These are phyloP conservation scores for Guyanaporus albipodus DNA, from an alignment of 768 basidiomycete species.

Conservation along the genomic window DNA sequence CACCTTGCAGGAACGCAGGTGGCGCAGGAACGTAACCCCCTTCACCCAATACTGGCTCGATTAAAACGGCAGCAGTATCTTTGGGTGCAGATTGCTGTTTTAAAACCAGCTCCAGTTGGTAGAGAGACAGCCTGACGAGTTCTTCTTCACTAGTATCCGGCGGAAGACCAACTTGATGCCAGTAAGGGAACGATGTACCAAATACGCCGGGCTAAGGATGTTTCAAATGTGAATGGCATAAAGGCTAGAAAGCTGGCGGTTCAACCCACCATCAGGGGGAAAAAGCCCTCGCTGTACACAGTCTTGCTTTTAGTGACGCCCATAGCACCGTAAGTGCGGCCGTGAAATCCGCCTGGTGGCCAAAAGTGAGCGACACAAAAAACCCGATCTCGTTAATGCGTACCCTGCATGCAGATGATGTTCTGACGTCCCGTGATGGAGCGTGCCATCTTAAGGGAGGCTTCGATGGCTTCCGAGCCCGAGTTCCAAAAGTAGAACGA, in stretches of 20 bases:
- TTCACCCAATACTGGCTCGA: conserved; percentile 93
- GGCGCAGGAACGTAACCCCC: conserved; percentile 95
- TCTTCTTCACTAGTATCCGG: conserved; percentile 51
- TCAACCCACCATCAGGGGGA: conserved; percentile 73
- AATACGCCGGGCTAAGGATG: conserved; percentile 71
- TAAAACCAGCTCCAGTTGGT: conserved; percentile 77
- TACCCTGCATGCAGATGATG: conserved; percentile 88
- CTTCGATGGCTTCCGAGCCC: conserved; percentile 91
- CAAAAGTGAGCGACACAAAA: not conserved
- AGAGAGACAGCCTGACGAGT: conserved; percentile 61
- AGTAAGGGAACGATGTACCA: conserved; percentile 83
- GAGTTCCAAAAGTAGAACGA: conserved; percentile 99
- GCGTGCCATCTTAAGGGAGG: conserved; percentile 84
- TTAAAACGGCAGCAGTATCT: conserved; percentile 90
- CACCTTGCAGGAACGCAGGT: conserved; percentile 68
- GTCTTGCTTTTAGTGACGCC: conserved; percentile 94
- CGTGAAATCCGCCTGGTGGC: conserved; percentile 74
- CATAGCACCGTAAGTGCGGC: conserved; percentile 91
- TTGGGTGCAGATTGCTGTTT: conserved; percentile 75
- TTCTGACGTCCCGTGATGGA: conserved; percentile 76
- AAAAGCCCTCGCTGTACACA: conserved; percentile 73
- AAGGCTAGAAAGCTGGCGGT: not conserved
- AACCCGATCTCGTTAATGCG: conserved; percentile 1
- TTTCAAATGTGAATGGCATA: not conserved
- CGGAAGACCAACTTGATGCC: conserved; percentile 75